Percentiles rank a stretch among this genome's conserved stretches.
These are phyloP conservation scores for Trichoderma arundinaceum DNA, from an alignment of 2,329 filamentous ascomycete genomes.

Conservation along the genomic window DNA sequence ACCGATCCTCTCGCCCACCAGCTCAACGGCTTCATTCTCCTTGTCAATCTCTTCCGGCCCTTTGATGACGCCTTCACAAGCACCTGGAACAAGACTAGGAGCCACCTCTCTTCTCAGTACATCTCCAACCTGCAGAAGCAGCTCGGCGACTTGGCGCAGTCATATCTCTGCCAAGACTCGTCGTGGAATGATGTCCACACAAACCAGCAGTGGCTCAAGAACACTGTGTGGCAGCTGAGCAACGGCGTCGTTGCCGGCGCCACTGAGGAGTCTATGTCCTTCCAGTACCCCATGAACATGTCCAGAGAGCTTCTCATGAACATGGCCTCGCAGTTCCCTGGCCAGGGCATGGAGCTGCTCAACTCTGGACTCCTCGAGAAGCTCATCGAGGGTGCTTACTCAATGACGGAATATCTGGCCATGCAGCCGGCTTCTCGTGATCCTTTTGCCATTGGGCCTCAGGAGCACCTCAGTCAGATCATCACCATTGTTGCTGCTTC, in stretches of 20 bases:
- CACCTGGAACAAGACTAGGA: slow-evolving; percentile 69
- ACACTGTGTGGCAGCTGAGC: slow-evolving; percentile 66
- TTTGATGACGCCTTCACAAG: slow-evolving; percentile 69
- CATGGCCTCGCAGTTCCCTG: slow-evolving; percentile 74
- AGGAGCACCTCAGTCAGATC: slow-evolving; percentile 74
- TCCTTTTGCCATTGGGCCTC: slow-evolving; percentile 69
- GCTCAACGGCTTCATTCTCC: slow-evolving; percentile 61
- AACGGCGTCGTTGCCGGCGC: slow-evolving; percentile 55
- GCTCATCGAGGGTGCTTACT: slow-evolving; percentile 75
- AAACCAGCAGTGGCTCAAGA: slow-evolving; percentile 70
- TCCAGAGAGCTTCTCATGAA: slow-evolving; percentile 66
- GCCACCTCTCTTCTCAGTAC: slow-evolving; percentile 62
- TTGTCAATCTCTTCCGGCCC: slow-evolving; percentile 67
- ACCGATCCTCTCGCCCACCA: slow-evolving; percentile 60
- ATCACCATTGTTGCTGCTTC: slow-evolving; percentile 70
- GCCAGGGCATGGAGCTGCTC: slow-evolving; percentile 74
- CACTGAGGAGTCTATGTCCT: slow-evolving; percentile 62
- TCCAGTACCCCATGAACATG: slow-evolving; percentile 67
- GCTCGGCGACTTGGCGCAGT: slow-evolving; percentile 60
- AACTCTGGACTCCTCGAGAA: slow-evolving; percentile 80
- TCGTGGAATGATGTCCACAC: slow-evolving; percentile 61
- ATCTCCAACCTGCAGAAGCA: slow-evolving; percentile 66
- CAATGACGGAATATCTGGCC: slow-evolving; percentile 74
- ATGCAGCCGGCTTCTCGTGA: slow-evolving; percentile 65
- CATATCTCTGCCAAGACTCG: slow-evolving; percentile 59